A percentile compares a stretch with the other conserved stretches of the same genome.
Conservation (phyloP, 805 yeast genomes). For the Saccharomycopsis sp. region DNA sequence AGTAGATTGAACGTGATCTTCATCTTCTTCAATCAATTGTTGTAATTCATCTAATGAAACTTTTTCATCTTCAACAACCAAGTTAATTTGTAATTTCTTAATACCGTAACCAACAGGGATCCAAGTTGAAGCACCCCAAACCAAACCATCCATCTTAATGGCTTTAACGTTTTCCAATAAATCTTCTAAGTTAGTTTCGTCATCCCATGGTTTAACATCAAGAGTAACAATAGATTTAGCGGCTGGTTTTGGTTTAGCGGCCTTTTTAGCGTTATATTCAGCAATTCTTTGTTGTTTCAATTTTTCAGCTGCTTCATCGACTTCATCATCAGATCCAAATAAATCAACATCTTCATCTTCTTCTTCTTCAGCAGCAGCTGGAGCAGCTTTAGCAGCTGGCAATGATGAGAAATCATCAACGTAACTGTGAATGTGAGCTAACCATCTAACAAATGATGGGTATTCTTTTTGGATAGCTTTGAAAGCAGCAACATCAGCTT, state of each 20-base stretch:
- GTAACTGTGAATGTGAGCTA: conserved; percentile 94
- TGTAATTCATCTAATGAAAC: conserved; percentile 90
- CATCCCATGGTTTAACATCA: conserved; percentile 99
- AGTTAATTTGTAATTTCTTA: conserved; percentile 97
- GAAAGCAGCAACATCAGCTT: conserved; percentile 92
- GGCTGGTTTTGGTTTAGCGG: conserved; percentile 96
- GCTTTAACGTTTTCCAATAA: conserved; percentile 80
- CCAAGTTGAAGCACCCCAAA: conserved; percentile 97
- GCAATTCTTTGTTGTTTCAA: conserved; percentile 97
- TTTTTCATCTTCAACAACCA: conserved; percentile 95
- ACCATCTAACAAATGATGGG: conserved; percentile 98
- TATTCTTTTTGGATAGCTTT: conserved; percentile 85
- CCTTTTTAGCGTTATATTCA: conserved; percentile 95
- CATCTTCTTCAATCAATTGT: conserved; percentile 74
- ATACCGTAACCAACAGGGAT: conserved; percentile 99
- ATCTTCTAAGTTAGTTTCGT: conserved; percentile 92
- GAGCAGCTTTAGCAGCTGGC: conserved; percentile 61
- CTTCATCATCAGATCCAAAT: conserved; percentile 91
- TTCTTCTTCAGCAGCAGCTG: conserved; percentile 49
- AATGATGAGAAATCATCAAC: conserved; percentile 73
- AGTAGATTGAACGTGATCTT: conserved; percentile 98
- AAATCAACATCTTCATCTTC: conserved; percentile 91
- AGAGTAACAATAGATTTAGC: conserved; percentile 96
- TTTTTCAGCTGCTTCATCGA: conserved; percentile 95
- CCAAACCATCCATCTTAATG: conserved; percentile 85